Percentiles rank a stretch among this genome's conserved stretches.
Conservation (phyloP, 345 rosid genomes). For the Gossypium turneri region DNA sequence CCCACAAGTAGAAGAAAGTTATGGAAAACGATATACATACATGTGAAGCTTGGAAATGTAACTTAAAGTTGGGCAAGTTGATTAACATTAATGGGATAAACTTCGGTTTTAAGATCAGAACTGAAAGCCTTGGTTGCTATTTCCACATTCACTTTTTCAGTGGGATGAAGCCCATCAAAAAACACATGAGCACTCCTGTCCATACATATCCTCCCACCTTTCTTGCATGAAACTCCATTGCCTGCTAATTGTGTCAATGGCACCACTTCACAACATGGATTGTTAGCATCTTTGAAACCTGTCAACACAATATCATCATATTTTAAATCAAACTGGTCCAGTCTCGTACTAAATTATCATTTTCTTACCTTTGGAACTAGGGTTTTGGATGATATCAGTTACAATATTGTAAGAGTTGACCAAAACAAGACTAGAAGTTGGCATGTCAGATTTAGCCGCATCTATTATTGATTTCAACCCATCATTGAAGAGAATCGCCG, state of each 20-base stretch:
- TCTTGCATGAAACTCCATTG: conserved; percentile 37
- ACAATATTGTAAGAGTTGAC: conserved; percentile 50
- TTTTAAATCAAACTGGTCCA: not conserved
- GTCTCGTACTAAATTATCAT: not conserved
- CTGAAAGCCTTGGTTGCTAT: conserved; percentile 44
- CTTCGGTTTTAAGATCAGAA: conserved; percentile 30
- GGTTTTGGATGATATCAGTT: conserved; percentile 34
- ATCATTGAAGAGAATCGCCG: conserved; percentile 49
- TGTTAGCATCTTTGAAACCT: conserved; percentile 31
- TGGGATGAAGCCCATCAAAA: conserved; percentile 62
- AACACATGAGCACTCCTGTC: conserved; percentile 34
- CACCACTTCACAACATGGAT: conserved; percentile 38
- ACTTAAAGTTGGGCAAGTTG: conserved; percentile 25
- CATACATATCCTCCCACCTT: conserved; percentile 16
- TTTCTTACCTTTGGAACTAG: conserved; percentile 32
- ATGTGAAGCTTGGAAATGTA: not conserved
- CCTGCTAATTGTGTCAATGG: conserved; percentile 24
- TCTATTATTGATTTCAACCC: conserved; percentile 23
- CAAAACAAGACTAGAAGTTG: conserved; percentile 31
- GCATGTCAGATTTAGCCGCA: conserved; percentile 21
- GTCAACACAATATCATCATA: not conserved
- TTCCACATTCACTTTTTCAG: conserved; percentile 47
- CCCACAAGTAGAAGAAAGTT: not conserved
- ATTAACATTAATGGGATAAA: conserved; percentile 44
- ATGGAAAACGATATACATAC: not conserved